Conservation (phyloP, 2,329 filamentous ascomycete species). For the Xylariaceae sp. region DNA sequence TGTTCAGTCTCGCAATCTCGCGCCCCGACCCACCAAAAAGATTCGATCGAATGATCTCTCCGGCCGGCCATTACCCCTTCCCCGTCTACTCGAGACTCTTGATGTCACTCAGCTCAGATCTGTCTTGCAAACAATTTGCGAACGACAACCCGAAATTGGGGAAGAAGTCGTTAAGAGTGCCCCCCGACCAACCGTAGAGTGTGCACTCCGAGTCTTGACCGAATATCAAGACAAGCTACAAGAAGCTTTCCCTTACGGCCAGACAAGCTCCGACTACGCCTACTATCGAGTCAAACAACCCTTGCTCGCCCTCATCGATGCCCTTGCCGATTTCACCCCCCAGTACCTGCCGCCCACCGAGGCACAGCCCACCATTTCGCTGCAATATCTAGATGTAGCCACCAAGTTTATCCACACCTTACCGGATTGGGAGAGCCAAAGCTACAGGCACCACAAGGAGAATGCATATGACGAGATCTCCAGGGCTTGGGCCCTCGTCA, state of each 20-base stretch:
- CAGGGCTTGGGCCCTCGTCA: slow-evolving; percentile 86
- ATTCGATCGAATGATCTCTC: slow-evolving; percentile 59
- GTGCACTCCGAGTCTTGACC: slow-evolving; percentile 73
- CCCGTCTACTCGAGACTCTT: slow-evolving; percentile 88
- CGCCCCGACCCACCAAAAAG: slow-evolving; percentile 59
- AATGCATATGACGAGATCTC: slow-evolving; percentile 95
- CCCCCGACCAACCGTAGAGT: slow-evolving; percentile 78
- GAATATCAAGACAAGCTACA: slow-evolving; percentile 78
- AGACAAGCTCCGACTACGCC: slow-evolving; percentile 83
- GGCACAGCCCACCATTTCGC: slow-evolving; percentile 72
- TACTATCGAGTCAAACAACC: slow-evolving; percentile 89
- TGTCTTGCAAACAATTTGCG: slow-evolving; percentile 86
- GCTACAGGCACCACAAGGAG: slow-evolving; percentile 89
- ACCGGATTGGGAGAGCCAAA: slow-evolving; percentile 84
- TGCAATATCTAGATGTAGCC: slow-evolving; percentile 83
- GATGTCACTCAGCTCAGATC: slow-evolving; percentile 78
- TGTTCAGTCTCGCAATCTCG: slow-evolving; percentile 62
- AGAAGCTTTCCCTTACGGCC: slow-evolving; percentile 79
- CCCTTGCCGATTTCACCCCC: slow-evolving; percentile 88
- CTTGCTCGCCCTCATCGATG: slow-evolving; percentile 76
- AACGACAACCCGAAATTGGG: slow-evolving; percentile 79
- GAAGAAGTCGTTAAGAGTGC: slow-evolving; percentile 80
- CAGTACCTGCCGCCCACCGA: slow-evolving; percentile 94
- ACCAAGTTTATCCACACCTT: slow-evolving; percentile 87
- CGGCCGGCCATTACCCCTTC: slow-evolving; percentile 51